Evolutionary conservation across 2,329 filamentous ascomycete genomes (phyloP), one percentile per base, ranked within the genome.

Genomic region (Hypoxylon rubiginosum): DNA sequence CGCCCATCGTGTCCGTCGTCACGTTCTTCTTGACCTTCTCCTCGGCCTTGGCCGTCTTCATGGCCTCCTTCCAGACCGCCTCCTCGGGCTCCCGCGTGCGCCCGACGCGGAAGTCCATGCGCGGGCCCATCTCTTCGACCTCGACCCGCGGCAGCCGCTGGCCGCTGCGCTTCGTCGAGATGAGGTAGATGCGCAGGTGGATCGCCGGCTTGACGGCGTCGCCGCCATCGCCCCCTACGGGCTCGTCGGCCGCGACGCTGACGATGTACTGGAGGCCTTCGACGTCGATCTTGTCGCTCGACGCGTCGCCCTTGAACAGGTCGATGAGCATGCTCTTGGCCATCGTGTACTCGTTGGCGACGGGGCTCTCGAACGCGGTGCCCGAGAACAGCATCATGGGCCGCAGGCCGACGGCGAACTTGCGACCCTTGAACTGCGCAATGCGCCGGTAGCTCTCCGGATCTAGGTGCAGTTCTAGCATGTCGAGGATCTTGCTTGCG

Each of bases 1-100:
- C 96, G 78, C 96, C 96, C 82, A 99, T 93, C 46, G 90, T 81
- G 79, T 98, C 94, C 62, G 92, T 97, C 58, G 90, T 88, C 73
- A 99, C 91, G 80, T 99, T 99, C 91, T 99, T 99, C 91, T 97
- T 98, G 67, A 91, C 91, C 81, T 86, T 85, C 82, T 92, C 91
- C 82, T 92, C 90, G 41, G 88, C 88, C 85, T 91, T 94, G 54
- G 93, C 87, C 83, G 91, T 93, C 87, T 91, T 93, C 87, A 97
- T 86, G 17, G 95, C 94, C 81, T 95, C 92, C 87, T 97, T 98
- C 86, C 91, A 87, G 81, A 92, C 87, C 11, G 86, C 87, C 74
- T 89, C 86, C 72, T 97, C 93, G 0, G 95, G 89, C 79, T 96
- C 91, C 76, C 89, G 89, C 71, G 91, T 83, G 72, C 96, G 90